These are phyloP conservation scores for Tylopilus sp. DNA, from an alignment of 768 basidiomycete species.

Conservation along the genomic window DNA sequence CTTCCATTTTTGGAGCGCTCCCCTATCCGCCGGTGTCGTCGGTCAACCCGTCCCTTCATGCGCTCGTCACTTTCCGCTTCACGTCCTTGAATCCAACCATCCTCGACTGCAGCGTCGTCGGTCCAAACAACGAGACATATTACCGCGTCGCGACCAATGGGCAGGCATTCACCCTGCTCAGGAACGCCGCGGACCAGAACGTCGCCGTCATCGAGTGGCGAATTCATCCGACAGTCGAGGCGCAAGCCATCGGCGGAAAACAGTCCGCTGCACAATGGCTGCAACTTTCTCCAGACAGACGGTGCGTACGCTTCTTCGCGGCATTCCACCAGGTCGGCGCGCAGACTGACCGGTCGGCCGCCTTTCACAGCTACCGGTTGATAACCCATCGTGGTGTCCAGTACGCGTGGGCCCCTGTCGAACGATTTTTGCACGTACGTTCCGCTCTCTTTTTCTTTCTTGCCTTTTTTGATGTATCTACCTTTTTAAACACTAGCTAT, in stretches of 20 bases:
- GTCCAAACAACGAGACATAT: slow-evolving; percentile 44
- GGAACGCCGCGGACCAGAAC: slow-evolving; percentile 43
- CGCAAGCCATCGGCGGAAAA: slow-evolving; percentile 47
- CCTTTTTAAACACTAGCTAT: slow-evolving; percentile 43
- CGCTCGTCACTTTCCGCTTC: slow-evolving; percentile 46
- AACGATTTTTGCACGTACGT: slow-evolving; percentile 43
- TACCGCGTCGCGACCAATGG: slow-evolving; percentile 53
- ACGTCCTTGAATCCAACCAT: slow-evolving; percentile 48
- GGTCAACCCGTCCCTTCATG: slow-evolving; percentile 26
- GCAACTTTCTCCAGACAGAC: slow-evolving; percentile 44
- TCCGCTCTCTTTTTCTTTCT: background rate
- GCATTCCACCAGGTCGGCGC: no score
- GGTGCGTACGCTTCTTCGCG: slow-evolving; percentile 28
- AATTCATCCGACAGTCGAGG: slow-evolving; percentile 47
- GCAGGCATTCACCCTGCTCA: slow-evolving; percentile 53
- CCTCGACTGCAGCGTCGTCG: slow-evolving; percentile 53
- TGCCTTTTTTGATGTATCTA: background rate
- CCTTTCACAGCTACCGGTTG: slow-evolving; percentile 35
- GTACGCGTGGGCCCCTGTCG: slow-evolving; percentile 57
- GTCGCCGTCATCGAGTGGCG: slow-evolving; percentile 60
- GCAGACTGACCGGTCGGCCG: background rate
- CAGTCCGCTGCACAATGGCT: slow-evolving; percentile 55
- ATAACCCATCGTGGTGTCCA: slow-evolving; percentile 50
- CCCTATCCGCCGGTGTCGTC: slow-evolving; percentile 44
- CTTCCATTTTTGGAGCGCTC: slow-evolving; percentile 63